Percentiles rank a stretch among this genome's conserved stretches.
Conservation (phyloP, 306 rosid species). For the Delonix regia region DNA sequence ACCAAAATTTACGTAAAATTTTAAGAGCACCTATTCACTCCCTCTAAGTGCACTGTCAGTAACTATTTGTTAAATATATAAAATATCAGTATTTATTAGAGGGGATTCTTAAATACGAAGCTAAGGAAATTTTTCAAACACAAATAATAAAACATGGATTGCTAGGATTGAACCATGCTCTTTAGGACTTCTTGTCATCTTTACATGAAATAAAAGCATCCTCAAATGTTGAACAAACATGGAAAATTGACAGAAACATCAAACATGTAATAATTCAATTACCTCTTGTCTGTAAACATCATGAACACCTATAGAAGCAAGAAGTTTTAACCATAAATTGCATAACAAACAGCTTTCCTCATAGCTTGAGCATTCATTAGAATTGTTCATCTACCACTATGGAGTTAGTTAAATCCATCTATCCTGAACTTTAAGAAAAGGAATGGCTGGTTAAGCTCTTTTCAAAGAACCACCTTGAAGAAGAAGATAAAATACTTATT, state of each 20-base stretch:
- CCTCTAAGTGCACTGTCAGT: no score
- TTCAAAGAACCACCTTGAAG: not conserved
- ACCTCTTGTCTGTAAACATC: slow-evolving; percentile 49
- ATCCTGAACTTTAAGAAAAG: not conserved
- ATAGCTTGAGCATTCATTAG: not conserved
- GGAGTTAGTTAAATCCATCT: slow-evolving; percentile 40
- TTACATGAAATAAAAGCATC: not conserved
- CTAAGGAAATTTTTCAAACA: slow-evolving; percentile 20
- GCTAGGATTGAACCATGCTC: not conserved
- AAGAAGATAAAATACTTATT: not conserved
- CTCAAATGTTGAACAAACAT: not conserved
- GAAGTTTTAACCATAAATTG: slow-evolving; percentile 30
- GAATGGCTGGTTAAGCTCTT: not conserved
- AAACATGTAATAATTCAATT: not conserved
- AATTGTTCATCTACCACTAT: slow-evolving; percentile 20
- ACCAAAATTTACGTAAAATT: no score
- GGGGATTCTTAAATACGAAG: slow-evolving; percentile 2
- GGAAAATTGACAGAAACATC: not conserved
- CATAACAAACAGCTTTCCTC: not conserved
- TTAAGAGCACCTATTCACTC: no score
- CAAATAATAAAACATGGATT: no score
- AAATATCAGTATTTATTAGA: not conserved
- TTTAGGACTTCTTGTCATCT: not conserved
- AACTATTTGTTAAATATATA: not conserved
- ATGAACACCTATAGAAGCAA: slow-evolving; percentile 30